Percentiles rank a stretch among this genome's conserved stretches.
These are phyloP conservation scores for Podila minutissima DNA, from an alignment of 192 early-diverging fungal genomes.

Conservation along the genomic window DNA sequence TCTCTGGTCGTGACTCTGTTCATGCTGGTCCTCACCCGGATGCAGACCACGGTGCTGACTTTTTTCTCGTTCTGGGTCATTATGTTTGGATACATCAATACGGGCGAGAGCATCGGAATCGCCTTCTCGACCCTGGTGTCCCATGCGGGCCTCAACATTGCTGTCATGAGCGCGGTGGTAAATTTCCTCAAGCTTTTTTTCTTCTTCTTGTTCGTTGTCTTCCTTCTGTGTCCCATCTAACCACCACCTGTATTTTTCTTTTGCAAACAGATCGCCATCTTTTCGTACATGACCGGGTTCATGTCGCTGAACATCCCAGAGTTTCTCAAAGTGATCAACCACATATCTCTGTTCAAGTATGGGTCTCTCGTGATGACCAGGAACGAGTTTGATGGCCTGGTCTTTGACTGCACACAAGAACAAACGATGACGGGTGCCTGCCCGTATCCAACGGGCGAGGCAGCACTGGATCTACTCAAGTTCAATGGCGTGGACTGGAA, in stretches of 20 bases:
- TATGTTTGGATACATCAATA: conserved; percentile 52
- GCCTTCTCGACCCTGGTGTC: conserved; percentile 41
- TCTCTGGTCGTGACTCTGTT: conserved; percentile 37
- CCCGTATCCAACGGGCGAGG: conserved; percentile 32
- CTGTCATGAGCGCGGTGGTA: conserved; percentile 46
- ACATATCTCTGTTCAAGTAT: conserved; percentile 41
- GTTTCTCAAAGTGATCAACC: conserved; percentile 35
- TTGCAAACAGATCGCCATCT: conserved; percentile 33
- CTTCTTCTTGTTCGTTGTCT: neutral
- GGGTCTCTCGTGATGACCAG: conserved; percentile 27
- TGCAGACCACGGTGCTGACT: conserved; percentile 37
- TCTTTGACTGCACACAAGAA: conserved; percentile 27
- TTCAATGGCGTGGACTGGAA: conserved; percentile 38
- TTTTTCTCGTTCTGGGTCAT: conserved; percentile 50
- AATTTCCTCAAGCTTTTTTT: neutral
- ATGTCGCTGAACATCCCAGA: conserved; percentile 37
- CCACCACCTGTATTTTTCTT: no score
- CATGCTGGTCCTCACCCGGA: conserved; percentile 29
- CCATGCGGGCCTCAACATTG: conserved; percentile 46
- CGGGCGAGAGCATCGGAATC: conserved; percentile 43
- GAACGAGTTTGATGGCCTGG: conserved; percentile 44
- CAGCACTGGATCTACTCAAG: conserved; percentile 4
- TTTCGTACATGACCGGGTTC: conserved; percentile 53
- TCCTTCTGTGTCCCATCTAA: neutral
- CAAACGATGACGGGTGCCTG: conserved; percentile 19